Evolutionary conservation across 2,329 filamentous ascomycete genomes (phyloP).

Genomic region (Fusarium sp.): DNA sequence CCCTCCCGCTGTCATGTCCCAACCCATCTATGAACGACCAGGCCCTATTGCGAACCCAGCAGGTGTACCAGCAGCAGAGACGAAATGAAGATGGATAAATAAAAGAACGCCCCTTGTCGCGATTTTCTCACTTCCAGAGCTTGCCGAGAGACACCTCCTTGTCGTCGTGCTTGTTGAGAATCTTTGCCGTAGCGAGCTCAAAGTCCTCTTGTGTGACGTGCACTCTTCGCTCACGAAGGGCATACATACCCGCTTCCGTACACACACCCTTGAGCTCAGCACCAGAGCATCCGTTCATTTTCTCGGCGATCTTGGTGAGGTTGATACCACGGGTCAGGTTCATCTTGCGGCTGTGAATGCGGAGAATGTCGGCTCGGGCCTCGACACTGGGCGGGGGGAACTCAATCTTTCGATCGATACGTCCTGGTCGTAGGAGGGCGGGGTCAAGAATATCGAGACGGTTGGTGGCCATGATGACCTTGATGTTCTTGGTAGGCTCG

Average conservation of each 20-base stretch:
- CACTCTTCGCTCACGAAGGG: slow-evolving; percentile 92
- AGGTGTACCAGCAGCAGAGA: slow-evolving; percentile 45
- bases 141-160: slow-evolving; percentile 95
- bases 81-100: slow-evolving; percentile 42
- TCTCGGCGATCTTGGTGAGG: slow-evolving; percentile 97
- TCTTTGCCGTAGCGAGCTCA: slow-evolving; percentile 97
- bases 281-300: slow-evolving; percentile 99
- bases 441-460: slow-evolving; percentile 97
- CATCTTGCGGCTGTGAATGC: slow-evolving; percentile 98
- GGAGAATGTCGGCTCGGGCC: slow-evolving; percentile 95
- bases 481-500: slow-evolving; percentile 99
- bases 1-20: slow-evolving; percentile 47
- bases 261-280: slow-evolving; percentile 99
- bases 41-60: slow-evolving; percentile 37
- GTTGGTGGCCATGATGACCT: slow-evolving; percentile 99
- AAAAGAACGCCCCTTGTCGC: slow-evolving; percentile 32
- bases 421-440: slow-evolving; percentile 92
- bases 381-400: slow-evolving; percentile 98
- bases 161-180: slow-evolving; percentile 99
- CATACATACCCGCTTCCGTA: slow-evolving; percentile 99
- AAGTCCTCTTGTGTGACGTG: slow-evolving; percentile 99
- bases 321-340: slow-evolving; percentile 98
- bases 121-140: slow-evolving; percentile 69
- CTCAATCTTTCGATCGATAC: slow-evolving; percentile 99
- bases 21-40: slow-evolving; percentile 49